Base-by-base conservation (phyloP, 129 eudicot species). In the Artemisia argyi region DNA sequence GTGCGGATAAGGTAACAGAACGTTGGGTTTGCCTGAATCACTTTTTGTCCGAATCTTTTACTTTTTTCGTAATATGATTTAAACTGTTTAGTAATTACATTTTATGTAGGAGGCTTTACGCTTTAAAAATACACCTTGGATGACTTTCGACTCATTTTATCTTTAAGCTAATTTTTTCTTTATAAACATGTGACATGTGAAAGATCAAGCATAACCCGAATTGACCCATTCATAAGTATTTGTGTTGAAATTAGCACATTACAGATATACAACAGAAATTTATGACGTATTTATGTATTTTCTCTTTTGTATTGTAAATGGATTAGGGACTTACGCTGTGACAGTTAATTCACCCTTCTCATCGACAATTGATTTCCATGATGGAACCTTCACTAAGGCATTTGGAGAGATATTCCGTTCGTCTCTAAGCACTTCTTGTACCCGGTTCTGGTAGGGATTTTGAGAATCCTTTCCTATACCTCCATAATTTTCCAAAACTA, bases 401-500 rank as follows among this genome's bases (percentile, higher is more conserved):
- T 71, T 83, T 20, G 83, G 73, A 66, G 83, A 66, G 46, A 65
- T 51, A 66, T 20, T 66, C 61, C 74, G 75, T 17, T 79, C 86
- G 65, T 24, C 77, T 73, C 71, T 84, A 56, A 73, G 78, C 72
- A 76, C 66, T 65, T 82, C 80, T 64, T 65, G 71, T 42, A 56
- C 74, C 76, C 73, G 71, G 53, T 56, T 72, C 48, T 75, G 70
- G 73, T 62, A 71, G 68, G 30, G 50, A 35, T 69, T 49, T 15
- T 78, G 52, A 56, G 77, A 64, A 39, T 77, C 81, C 57, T 69
- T 80, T 48, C 74, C 74, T 8, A 59, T 18, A 49, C 81, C 80
- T 49, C 81, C 86, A 69, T 75, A 83, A 52, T 88, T 88, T 79
- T 85, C 95, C 81, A 88, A 75, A 65, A 88, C 88, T 9, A 82